phyloP scores from a whole-genome alignment of 345 rosid species.

The Arabidopsis suecica region DNA sequence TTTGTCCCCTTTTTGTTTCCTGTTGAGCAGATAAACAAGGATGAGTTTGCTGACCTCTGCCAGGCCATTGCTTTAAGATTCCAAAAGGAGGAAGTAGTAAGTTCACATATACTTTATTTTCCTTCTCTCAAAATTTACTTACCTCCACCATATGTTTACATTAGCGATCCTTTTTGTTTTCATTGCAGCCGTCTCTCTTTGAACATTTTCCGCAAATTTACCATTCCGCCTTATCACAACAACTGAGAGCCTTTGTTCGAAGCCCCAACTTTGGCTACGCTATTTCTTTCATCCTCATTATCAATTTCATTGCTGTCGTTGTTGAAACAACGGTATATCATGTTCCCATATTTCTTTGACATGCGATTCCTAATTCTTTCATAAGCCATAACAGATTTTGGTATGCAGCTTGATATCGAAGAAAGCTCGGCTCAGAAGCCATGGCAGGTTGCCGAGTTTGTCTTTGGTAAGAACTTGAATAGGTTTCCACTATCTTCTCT shows the following conservation, averaged over 20 bases:
- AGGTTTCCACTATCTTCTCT: constrained; percentile 22
- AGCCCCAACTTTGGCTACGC: constrained; percentile 74
- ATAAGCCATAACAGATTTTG: constrained; percentile 7
- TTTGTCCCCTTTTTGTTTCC: constrained; percentile 18
- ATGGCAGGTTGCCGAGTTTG: constrained; percentile 88
- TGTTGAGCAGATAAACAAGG: constrained; percentile 72
- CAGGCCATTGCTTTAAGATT: constrained; percentile 93
- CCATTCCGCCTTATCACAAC: constrained; percentile 70
- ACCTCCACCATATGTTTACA: constrained; percentile 54
- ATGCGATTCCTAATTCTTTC: not conserved
- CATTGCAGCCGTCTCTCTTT: constrained; percentile 75
- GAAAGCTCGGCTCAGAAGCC: constrained; percentile 82
- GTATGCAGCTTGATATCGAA: constrained; percentile 88
- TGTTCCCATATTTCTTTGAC: constrained; percentile 17
- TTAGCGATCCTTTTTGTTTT: constrained; percentile 33
- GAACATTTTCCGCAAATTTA: constrained; percentile 68
- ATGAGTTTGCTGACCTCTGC: constrained; percentile 92
- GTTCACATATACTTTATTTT: constrained; percentile 45
- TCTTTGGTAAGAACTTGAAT: constrained; percentile 71
- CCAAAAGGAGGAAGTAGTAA: constrained; percentile 87
- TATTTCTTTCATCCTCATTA: constrained; percentile 71
- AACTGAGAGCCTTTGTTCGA: constrained; percentile 71
- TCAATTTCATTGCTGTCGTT: constrained; percentile 84
- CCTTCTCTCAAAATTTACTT: constrained; percentile 39
- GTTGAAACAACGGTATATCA: constrained; percentile 87